Base-by-base conservation (phyloP, 805 yeast genomes). In the Saccharomycopsis sp. region DNA sequence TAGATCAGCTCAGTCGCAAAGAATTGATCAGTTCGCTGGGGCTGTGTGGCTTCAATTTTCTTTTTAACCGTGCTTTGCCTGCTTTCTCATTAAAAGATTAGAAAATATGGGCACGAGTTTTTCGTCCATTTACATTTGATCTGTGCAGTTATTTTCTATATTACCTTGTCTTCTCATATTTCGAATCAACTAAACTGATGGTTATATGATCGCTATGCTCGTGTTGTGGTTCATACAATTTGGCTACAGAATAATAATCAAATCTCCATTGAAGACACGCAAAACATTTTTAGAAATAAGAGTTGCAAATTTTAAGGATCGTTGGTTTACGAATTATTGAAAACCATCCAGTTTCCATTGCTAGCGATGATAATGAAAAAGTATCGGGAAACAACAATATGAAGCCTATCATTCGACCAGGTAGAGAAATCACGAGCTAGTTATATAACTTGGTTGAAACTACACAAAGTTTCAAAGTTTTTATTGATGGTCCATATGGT, bases 401-500 rank as follows among this genome's bases (percentile, higher is more conserved):
- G 58, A 69, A 66, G 51, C 61, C 75, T 32, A 56, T 75, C 4
- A 61, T 76, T 3, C 63, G 68, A 24, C 70, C 77, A 0, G 64
- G 67, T 45, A 58, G 56, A 3, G 82, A 81, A 0, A 56, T 75
- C 36, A 75, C 82, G 1, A 59, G 50, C 35, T 52, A 51, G 9
- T 49, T 75, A 3, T 59, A 58, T 47, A 38, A 55, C 8, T 43
- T 54, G 17, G 19, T 56, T 3, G 55, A 54, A 19, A 50, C 56
- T 0, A 41, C 54, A 2, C 51, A 54, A 13, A 50, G 61, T 0
- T 32, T 58, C 40, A 60, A 59, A 27, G 70, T 72, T 1, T 67
- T 50, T 45, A 55, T 73, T 16, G 81, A 76, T 53, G 82, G 82
- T 1, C 79, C 82, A 3, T 76, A 74, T 48, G 81, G 82, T 14